Base-by-base conservation (phyloP, 768 basidiomycete genomes). In the Mycena epipterygia region DNA sequence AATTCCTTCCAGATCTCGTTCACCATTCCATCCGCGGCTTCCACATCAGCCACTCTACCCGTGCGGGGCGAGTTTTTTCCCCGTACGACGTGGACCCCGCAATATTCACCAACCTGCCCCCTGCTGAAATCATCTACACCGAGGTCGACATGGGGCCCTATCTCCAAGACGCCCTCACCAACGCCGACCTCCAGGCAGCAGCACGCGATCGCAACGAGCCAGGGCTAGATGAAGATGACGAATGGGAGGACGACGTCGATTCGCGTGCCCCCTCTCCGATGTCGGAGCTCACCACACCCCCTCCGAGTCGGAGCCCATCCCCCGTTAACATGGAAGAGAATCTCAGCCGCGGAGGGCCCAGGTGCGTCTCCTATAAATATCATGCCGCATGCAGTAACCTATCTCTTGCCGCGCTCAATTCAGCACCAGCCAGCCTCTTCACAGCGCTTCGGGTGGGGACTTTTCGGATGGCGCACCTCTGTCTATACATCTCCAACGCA, bases 211-310 rank as follows among this genome's bases (percentile, higher is more conserved):
- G 11, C 4, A 27, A 17, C n/a, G 12, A 11, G 7, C 5, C 14
- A 23, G 2, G 14, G 25, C 30, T 32, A 1, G 12, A 2, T 17
- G 30, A 52, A 6, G 16, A 13, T 3, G 51, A 52, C 32, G 53
- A 37, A n/a, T 55, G 53, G 53, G 53, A 55, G 53, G 53, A 55
- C 13, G 52, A 53, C 17, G 21, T 55, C 32, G 53, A 33, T 14
- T 55, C 53, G 7, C 33, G 53, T 13, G 21, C 53, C 9, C 33
- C 53, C 9, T 55, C 53, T 23, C 53, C 53, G 5, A 32, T 55
- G 32, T 55, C 53, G 3, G 53, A 55, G 1, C 53, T 55, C 33
- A 35, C 32, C 2, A 13, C 53, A 2, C 29, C 29, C 12, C 33
- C 53, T 6, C 33, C 33, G 13, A 35, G 21, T 9, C 53, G 33